Evolutionary conservation across 371 early-diverging fungal species (phyloP), one percentile per base, ranked within the genome.

Genomic region (Apophysomyces ossiformis): DNA sequence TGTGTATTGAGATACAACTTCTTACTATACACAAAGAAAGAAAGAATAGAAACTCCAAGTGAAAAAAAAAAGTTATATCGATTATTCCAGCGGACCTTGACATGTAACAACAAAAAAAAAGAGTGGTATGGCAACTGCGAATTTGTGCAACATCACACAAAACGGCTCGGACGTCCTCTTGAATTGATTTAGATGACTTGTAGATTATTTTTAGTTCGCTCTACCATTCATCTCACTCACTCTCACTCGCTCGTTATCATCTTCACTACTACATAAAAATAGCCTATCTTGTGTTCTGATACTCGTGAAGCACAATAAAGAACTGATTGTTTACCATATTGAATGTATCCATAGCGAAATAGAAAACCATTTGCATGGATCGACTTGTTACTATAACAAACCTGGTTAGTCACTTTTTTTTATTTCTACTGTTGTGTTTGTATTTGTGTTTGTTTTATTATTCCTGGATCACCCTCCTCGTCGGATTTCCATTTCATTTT

Each of bases 151-250:
- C 54, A 50, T 50, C n/a, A 50, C 54, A 50, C 54, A 50, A 26
- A 50, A 50, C 54, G 54, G 54, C 54, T 50, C 54, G 54, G 54
- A 50, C 54, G 54, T 50, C 54, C 54, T 26, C 32, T 50, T 50
- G 54, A 50, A 26, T 26, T 32, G 21, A 50, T 21, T 21, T 50
- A 41, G 8, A 50, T 21, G 54, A 50, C 21, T 50, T 21, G 54
- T 50, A 9, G 54, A 50, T 45, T 50, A 50, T 50, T 50, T 50
- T 50, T 50, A 50, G 54, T 50, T 50, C 32, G 32, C 32, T 26
- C 32, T 18, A 50, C 2, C 4, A 18, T 7, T 5, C 21, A 50
- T 13, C 16, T 45, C 46, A 45, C 16, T 45, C 5, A 4, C 46
- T 45, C 8, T 45, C n/a, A 12, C 16, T n/a, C 13, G 16, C 16